A percentile compares a stretch with the other conserved stretches of the same genome.
Evolutionary conservation across 305 asterid genomes (phyloP).

Genomic region (Fraxinus platypoda): DNA sequence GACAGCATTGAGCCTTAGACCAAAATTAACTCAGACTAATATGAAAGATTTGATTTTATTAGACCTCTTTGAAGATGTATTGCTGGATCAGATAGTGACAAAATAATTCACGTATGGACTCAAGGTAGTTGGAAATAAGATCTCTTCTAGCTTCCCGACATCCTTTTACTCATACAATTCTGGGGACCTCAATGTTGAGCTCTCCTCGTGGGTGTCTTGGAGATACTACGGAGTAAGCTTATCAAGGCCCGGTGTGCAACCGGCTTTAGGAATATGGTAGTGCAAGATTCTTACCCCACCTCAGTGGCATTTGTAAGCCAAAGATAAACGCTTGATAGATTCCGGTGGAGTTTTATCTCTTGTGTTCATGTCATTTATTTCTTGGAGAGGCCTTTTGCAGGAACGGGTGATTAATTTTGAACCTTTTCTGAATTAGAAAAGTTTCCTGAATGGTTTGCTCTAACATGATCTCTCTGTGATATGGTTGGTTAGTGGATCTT

Average conservation of each 20-base stretch:
- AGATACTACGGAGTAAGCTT: not conserved
- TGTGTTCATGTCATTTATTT: not conserved
- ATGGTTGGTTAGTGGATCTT: constrained; percentile 5
- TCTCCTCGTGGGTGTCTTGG: not conserved
- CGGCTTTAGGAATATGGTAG: not conserved
- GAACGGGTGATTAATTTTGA: not conserved
- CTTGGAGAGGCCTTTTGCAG: not conserved
- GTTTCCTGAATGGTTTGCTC: not conserved
- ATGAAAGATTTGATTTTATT: not conserved
- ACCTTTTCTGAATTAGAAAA: not conserved
- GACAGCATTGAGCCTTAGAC: not conserved
- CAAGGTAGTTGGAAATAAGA: not conserved
- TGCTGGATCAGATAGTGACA: not conserved
- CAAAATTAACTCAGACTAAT: not conserved
- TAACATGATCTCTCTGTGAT: not conserved
- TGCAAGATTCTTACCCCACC: not conserved
- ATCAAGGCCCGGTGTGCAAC: not conserved
- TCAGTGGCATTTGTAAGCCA: not conserved
- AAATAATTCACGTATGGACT: not conserved
- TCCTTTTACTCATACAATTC: not conserved
- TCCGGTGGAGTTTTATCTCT: not conserved
- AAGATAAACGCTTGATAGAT: not conserved
- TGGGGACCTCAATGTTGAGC: not conserved
- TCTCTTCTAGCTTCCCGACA: not conserved
- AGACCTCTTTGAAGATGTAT: not conserved